Conservation (phyloP, 192 early-diverging fungal genomes). For the Linnemannia elongata region DNA sequence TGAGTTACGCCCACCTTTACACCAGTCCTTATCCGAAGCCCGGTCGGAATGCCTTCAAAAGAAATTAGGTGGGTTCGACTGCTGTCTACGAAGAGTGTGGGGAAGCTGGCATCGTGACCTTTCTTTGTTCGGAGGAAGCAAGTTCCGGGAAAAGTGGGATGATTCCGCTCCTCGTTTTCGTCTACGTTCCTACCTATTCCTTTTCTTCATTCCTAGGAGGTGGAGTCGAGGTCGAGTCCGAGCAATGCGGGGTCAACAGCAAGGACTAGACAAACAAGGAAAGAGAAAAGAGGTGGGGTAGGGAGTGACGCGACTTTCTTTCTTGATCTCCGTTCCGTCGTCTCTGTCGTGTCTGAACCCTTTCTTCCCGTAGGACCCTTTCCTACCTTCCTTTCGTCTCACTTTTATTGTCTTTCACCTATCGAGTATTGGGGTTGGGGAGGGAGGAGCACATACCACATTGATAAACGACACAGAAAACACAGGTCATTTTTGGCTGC, state of each 20-base stretch:
- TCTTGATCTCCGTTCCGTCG: too few relatives aligned
- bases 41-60: slow-evolving; percentile 2
- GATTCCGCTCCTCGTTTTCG: neutral
- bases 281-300: too few relatives aligned
- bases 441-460: neutral
- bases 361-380: too few relatives aligned
- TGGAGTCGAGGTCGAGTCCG: neutral
- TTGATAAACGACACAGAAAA: neutral
- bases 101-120: neutral
- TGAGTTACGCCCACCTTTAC: neutral
- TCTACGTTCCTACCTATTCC: neutral
- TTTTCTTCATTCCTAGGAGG: neutral
- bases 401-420: neutral
- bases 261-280: too few relatives aligned
- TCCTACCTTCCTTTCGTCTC: neutral
- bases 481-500: neutral
- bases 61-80: neutral
- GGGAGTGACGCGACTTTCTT: neutral
- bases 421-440: neutral
- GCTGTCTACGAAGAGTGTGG: neutral
- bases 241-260: slow-evolving; percentile 1
- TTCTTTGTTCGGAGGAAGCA: too few relatives aligned
- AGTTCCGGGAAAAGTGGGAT: neutral
- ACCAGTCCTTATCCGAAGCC: neutral
- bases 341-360: too few relatives aligned